A percentile compares a stretch with the other conserved stretches of the same genome.
Evolutionary conservation across 2,329 filamentous ascomycete species (phyloP).

Genomic region (Fusarium denticulatum): DNA sequence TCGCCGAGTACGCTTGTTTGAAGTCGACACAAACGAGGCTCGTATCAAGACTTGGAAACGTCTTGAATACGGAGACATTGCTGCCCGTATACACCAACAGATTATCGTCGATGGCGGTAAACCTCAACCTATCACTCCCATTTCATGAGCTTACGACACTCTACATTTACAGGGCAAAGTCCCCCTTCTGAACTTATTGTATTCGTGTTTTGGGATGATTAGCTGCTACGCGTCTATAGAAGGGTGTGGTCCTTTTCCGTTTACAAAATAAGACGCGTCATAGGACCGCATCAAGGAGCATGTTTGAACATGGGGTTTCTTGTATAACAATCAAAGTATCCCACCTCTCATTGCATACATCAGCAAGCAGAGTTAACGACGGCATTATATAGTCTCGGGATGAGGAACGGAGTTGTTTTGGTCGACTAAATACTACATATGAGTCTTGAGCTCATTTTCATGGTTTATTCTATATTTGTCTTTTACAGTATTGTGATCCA

Average conservation of each 20-base stretch:
- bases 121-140: slow-evolving; percentile 36
- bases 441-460: slow-evolving; percentile 1
- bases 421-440: slow-evolving; percentile 9
- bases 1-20: slow-evolving; percentile 86
- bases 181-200: slow-evolving; percentile 21
- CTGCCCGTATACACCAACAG: slow-evolving; percentile 68
- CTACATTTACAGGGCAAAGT: background rate
- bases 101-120: slow-evolving; percentile 72
- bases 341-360: background rate
- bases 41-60: slow-evolving; percentile 93
- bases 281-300: slow-evolving; percentile 18
- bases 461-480: background rate
- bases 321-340: slow-evolving; percentile 33
- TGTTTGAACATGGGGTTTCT: slow-evolving; percentile 4
- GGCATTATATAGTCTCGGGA: slow-evolving; percentile 25
- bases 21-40: slow-evolving; percentile 91
- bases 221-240: slow-evolving; percentile 27
- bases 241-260: slow-evolving; percentile 3
- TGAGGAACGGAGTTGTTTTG: slow-evolving; percentile 29
- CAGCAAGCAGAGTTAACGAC: slow-evolving; percentile 7
- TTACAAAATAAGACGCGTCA: slow-evolving; percentile 15
- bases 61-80: slow-evolving; percentile 72
- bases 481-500: background rate
- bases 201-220: slow-evolving; percentile 21
- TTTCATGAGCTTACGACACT: slow-evolving; percentile 29